phyloP scores from a whole-genome alignment of 805 yeast species.

The Kregervanrija pseudodelftensis region DNA sequence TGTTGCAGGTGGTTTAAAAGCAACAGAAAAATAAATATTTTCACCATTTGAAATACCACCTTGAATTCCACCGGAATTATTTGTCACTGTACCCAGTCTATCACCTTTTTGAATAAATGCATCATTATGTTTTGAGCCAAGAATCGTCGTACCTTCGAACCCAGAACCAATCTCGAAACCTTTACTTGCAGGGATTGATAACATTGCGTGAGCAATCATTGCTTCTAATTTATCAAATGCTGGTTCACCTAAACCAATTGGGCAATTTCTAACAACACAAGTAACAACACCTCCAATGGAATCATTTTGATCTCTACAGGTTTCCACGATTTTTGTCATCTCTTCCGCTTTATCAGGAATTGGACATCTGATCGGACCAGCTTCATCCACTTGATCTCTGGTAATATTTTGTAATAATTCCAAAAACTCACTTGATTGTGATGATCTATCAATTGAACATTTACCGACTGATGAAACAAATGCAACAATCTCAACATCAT shows the following conservation, averaged over 20 bases:
- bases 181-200: conserved; percentile 95
- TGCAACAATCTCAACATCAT: conserved; percentile 89
- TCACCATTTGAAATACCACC: conserved; percentile 98
- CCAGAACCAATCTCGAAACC: conserved; percentile 98
- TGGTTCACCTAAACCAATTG: conserved; percentile 97
- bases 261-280: conserved; percentile 90
- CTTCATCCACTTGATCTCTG: conserved; percentile 78
- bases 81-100: conserved; percentile 76
- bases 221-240: conserved; percentile 97
- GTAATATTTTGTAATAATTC: conserved; percentile 67
- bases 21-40: conserved; percentile 86
- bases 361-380: conserved; percentile 94
- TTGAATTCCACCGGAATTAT: conserved; percentile 95
- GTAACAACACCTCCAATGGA: conserved; percentile 98
- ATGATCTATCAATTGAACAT: conserved; percentile 67
- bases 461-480: conserved; percentile 92
- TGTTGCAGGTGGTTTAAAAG: conserved; percentile 98
- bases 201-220: conserved; percentile 92
- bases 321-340: conserved; percentile 84
- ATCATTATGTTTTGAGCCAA: conserved; percentile 94
- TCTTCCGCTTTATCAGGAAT: conserved; percentile 59
- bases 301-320: conserved; percentile 78
- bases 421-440: conserved; percentile 57
- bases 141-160: conserved; percentile 78
- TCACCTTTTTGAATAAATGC: conserved; percentile 59